Evolutionary conservation across 352 stramenopile species (phyloP).

Genomic region (Pythium monospermum): DNA sequence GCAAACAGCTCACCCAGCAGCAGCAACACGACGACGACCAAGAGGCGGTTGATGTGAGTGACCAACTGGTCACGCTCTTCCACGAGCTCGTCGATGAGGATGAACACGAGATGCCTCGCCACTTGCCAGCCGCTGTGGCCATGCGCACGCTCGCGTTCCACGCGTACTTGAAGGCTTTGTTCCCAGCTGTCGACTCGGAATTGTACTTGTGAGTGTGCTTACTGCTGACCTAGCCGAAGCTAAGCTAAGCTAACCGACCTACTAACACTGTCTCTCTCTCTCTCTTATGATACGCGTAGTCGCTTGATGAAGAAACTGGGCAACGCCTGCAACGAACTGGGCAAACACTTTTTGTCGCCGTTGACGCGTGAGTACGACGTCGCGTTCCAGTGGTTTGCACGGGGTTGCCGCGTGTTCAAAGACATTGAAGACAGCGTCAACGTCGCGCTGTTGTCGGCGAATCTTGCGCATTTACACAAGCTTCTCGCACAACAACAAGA

Average conservation of each 20-base stretch:
- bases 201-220: slow-evolving; percentile 72
- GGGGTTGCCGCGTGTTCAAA: slow-evolving; percentile 69
- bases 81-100: background rate
- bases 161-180: slow-evolving; percentile 60
- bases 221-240: slow-evolving; percentile 3
- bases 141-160: slow-evolving; percentile 44
- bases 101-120: too few relatives aligned
- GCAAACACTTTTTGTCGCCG: slow-evolving; percentile 56
- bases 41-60: slow-evolving; percentile 44
- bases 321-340: slow-evolving; percentile 81
- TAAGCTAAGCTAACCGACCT: too few relatives aligned
- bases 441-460: slow-evolving; percentile 71
- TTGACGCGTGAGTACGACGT: slow-evolving; percentile 42
- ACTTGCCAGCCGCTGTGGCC: background rate
- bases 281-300: slow-evolving; percentile 24
- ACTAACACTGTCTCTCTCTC: too few relatives aligned
- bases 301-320: slow-evolving; percentile 84
- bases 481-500: slow-evolving; percentile 66
- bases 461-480: slow-evolving; percentile 82
- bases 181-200: slow-evolving; percentile 60
- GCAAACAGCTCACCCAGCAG: slow-evolving; percentile 15
- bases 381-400: slow-evolving; percentile 76
- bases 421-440: slow-evolving; percentile 85
- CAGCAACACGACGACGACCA: slow-evolving; percentile 13
- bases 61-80: slow-evolving; percentile 13